Conservation (phyloP, 164 flowering plant species). For the Nymphaea thermarum region DNA sequence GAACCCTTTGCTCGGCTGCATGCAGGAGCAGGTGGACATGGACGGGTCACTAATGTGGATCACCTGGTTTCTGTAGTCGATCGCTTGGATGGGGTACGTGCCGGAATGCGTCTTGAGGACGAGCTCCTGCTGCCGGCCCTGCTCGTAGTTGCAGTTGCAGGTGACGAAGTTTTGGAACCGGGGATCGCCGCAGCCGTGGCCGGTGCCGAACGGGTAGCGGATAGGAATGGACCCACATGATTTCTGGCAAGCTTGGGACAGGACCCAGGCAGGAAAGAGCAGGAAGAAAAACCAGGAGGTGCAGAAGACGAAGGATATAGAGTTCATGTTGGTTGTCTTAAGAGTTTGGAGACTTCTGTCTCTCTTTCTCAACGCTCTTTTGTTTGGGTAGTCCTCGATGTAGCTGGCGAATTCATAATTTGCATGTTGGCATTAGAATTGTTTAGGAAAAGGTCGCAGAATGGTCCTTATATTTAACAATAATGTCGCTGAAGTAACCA, state of each 20-base stretch:
- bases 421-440: too few relatives aligned
- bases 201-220: constrained; percentile 56
- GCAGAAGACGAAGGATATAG: constrained; percentile 1
- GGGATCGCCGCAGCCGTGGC: constrained; percentile 64
- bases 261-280: constrained; percentile 5
- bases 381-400: too few relatives aligned
- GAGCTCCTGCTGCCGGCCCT: constrained; percentile 19
- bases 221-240: constrained; percentile 34
- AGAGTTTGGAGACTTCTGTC: too few relatives aligned
- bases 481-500: too few relatives aligned
- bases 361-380: too few relatives aligned
- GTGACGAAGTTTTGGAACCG: constrained; percentile 39
- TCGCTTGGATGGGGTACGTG: constrained; percentile 36
- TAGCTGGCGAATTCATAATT: too few relatives aligned
- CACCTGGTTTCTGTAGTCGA: constrained; percentile 40
- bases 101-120: constrained; percentile 54
- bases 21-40: constrained; percentile 60
- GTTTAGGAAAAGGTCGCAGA: too few relatives aligned
- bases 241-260: constrained; percentile 40
- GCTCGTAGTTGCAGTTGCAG: constrained; percentile 13
- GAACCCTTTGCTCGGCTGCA: constrained; percentile 51
- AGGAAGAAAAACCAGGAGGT: constrained; percentile 13
- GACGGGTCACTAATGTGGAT: constrained; percentile 44
- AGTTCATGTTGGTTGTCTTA: too few relatives aligned
- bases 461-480: too few relatives aligned